A percentile compares a stretch with the other conserved stretches of the same genome.
Evolutionary conservation across 345 rosid species (phyloP).

Genomic region (Citrus cavaleriei): DNA sequence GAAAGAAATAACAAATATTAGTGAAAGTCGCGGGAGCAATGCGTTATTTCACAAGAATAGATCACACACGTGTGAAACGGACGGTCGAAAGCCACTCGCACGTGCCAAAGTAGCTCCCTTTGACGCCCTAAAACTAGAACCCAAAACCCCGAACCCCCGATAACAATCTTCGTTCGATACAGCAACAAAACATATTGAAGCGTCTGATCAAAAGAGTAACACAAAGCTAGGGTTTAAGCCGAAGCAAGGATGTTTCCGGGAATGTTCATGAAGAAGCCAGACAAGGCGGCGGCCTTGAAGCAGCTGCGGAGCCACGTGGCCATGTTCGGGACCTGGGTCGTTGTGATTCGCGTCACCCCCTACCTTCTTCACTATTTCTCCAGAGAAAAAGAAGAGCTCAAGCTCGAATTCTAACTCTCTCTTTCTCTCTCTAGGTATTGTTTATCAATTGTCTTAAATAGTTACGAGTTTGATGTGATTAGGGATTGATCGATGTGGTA

Average conservation of each 20-base stretch:
- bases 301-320: slow-evolving; percentile 56
- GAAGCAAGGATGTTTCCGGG: slow-evolving; percentile 64
- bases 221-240: slow-evolving; percentile 22
- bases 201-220: not conserved
- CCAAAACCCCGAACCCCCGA: not conserved
- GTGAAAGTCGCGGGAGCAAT: not conserved
- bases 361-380: slow-evolving; percentile 68
- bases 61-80: not conserved
- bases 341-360: slow-evolving; percentile 59
- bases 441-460: not conserved
- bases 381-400: slow-evolving; percentile 66
- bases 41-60: not conserved
- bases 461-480: not conserved
- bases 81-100: not conserved
- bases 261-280: slow-evolving; percentile 77
- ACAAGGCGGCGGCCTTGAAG: slow-evolving; percentile 80
- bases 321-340: slow-evolving; percentile 64
- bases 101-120: not conserved
- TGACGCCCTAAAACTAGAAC: not conserved
- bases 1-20: not conserved
- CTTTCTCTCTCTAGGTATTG: slow-evolving; percentile 14
- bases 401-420: slow-evolving; percentile 52
- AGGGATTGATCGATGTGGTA: no score
- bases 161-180: no score
- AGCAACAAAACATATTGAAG: not conserved